These are phyloP conservation scores for Blattamonas nauphoetae DNA, from an alignment of 78 protist genomes.

Conservation along the genomic window DNA sequence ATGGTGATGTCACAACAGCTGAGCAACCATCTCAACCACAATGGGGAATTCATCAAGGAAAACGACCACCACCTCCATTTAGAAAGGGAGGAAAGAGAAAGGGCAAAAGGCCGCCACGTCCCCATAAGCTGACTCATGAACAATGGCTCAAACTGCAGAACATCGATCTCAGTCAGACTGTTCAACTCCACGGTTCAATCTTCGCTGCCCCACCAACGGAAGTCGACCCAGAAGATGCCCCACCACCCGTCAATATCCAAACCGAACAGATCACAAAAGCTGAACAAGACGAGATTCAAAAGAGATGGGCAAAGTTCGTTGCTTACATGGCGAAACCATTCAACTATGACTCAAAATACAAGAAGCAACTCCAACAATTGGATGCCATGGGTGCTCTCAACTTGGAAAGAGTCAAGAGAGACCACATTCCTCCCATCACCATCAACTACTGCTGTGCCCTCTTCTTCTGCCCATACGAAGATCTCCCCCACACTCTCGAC, in stretches of 20 bases:
- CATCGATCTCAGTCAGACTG: no score
- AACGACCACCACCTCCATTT: background rate
- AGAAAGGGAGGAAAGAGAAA: background rate
- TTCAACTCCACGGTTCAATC: no score
- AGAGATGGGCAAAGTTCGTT: background rate
- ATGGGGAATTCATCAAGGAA: background rate
- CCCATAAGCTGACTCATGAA: background rate
- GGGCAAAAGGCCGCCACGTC: background rate
- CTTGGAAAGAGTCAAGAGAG: background rate
- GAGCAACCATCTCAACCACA: background rate
- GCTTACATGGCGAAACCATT: background rate
- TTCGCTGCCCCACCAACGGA: background rate
- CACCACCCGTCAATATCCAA: background rate
- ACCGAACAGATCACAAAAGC: background rate
- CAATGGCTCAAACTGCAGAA: background rate
- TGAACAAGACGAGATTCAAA: background rate
- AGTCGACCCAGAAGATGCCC: background rate
- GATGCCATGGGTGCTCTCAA: background rate
- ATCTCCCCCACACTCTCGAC: background rate
- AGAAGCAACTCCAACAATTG: background rate
- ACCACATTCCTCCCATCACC: background rate
- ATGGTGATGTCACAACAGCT: no score
- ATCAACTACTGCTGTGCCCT: background rate
- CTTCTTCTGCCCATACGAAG: background rate
- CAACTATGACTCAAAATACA: background rate